These are phyloP conservation scores for Orbilia blumenaviensis DNA, from an alignment of 2,329 filamentous ascomycete species.

Conservation along the genomic window DNA sequence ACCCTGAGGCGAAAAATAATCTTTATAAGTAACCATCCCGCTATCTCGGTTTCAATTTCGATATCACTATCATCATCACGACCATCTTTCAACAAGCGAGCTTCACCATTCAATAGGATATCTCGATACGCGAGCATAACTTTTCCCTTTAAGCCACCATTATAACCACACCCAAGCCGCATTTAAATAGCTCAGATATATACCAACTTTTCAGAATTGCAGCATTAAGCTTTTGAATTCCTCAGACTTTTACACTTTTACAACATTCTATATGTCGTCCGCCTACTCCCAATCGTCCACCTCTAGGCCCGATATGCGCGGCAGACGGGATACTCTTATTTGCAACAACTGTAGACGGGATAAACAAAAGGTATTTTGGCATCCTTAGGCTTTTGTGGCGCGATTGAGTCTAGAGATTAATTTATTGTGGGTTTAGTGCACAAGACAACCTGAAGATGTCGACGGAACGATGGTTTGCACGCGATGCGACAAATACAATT, in stretches of 20 bases:
- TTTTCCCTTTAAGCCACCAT: neutral
- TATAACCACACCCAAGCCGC: neutral
- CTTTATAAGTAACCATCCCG: slow-evolving; percentile 48
- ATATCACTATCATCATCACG: slow-evolving; percentile 24
- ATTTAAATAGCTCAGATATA: slow-evolving; percentile 2
- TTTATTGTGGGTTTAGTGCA: slow-evolving; percentile 8
- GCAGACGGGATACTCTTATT: slow-evolving; percentile 34
- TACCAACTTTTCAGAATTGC: neutral
- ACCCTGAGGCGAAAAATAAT: slow-evolving; percentile 25
- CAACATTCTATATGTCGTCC: slow-evolving; percentile 2
- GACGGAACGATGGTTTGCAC: slow-evolving; percentile 34
- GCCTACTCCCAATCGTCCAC: slow-evolving; percentile 15
- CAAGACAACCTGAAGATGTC: slow-evolving; percentile 23
- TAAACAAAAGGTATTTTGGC: slow-evolving; percentile 41
- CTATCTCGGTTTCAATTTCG: slow-evolving; percentile 34
- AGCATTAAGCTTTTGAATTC: neutral
- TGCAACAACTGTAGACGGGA: slow-evolving; percentile 50
- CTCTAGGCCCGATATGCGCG: slow-evolving; percentile 42
- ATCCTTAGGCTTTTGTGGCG: neutral
- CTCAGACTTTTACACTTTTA: neutral
- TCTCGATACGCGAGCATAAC: neutral
- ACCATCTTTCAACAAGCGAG: slow-evolving; percentile 16
- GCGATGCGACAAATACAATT: slow-evolving; percentile 39
- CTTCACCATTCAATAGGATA: neutral
- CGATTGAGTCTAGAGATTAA: neutral